Percentiles rank a stretch among this genome's conserved stretches.
phyloP scores from a whole-genome alignment of 768 basidiomycete species.

The Suillus weaverae region DNA sequence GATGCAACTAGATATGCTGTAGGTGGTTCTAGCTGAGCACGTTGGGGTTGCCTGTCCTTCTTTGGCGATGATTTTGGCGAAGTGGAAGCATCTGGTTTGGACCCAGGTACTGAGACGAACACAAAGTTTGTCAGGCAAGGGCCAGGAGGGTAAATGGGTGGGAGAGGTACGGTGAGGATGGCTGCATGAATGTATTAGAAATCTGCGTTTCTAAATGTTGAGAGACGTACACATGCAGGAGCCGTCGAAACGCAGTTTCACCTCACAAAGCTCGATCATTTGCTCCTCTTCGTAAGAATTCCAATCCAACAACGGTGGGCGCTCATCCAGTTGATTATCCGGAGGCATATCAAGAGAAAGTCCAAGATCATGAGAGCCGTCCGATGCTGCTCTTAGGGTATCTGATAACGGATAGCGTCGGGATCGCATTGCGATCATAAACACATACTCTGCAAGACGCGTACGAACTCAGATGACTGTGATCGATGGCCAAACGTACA shows the following conservation, averaged over 20 bases:
- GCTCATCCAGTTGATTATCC: slow-evolving; percentile 23
- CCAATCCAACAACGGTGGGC: slow-evolving; percentile 36
- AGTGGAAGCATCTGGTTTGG: slow-evolving; percentile 24
- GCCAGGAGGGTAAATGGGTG: slow-evolving; percentile 41
- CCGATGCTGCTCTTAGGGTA: slow-evolving; percentile 22
- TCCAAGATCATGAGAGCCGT: slow-evolving; percentile 45
- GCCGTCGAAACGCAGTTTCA: slow-evolving; percentile 52
- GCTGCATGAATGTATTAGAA: slow-evolving; percentile 28
- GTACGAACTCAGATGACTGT: slow-evolving; percentile 5
- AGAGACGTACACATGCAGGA: slow-evolving; percentile 40
- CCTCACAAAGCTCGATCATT: slow-evolving; percentile 60
- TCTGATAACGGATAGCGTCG: slow-evolving; percentile 45
- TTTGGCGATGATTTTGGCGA: slow-evolving; percentile 27
- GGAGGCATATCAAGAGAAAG: slow-evolving; percentile 27
- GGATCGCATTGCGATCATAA: slow-evolving; percentile 66
- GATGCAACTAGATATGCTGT: slow-evolving; percentile 50
- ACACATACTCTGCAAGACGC: slow-evolving; percentile 45
- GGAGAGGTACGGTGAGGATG: slow-evolving; percentile 44
- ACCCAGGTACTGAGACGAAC: slow-evolving; percentile 45
- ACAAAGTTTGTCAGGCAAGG: slow-evolving; percentile 42
- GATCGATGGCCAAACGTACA: neutral
- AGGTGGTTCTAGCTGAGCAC: slow-evolving; percentile 27
- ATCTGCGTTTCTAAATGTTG: neutral
- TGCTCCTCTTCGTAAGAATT: slow-evolving; percentile 62
- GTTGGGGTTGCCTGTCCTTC: slow-evolving; percentile 25